A percentile compares a stretch with the other conserved stretches of the same genome.
Conservation (phyloP, 768 basidiomycete species). For the Tephrocybe sp. region DNA sequence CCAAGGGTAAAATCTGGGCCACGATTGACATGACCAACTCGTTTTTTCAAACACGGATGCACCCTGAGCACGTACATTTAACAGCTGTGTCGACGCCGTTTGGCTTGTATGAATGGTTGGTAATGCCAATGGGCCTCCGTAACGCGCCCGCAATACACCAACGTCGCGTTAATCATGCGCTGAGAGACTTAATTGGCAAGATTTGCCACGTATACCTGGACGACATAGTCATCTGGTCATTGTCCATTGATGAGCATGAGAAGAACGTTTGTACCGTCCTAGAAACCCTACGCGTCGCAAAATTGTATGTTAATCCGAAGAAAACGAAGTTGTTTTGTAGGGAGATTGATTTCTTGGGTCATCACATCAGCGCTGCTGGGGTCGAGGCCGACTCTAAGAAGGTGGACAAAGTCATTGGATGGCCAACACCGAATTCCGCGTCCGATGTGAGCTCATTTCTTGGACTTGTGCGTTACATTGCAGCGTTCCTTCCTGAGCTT, state of each 20-base stretch:
- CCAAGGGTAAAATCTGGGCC: constrained; percentile 30
- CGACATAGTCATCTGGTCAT: constrained; percentile 33
- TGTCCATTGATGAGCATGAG: too few relatives aligned
- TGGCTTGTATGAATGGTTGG: constrained; percentile 37
- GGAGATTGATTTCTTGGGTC: constrained; percentile 2
- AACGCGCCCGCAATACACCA: constrained; percentile 34
- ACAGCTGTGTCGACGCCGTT: constrained; percentile 33
- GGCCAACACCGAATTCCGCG: neutral
- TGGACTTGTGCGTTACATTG: constrained; percentile 20
- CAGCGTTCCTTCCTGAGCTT: constrained; percentile 20
- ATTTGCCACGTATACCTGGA: constrained; percentile 44
- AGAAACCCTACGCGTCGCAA: too few relatives aligned
- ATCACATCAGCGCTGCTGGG: too few relatives aligned
- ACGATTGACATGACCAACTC: constrained; percentile 37
- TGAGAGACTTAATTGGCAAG: constrained; percentile 27
- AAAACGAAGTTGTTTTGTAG: constrained; percentile 21
- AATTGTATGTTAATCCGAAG: constrained; percentile 3
- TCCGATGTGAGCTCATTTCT: constrained; percentile 23
- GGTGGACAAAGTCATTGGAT: too few relatives aligned
- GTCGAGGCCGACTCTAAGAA: too few relatives aligned
- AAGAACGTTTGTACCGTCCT: too few relatives aligned
- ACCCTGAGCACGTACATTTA: constrained; percentile 18
- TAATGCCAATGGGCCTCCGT: constrained; percentile 36
- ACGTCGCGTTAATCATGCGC: too few relatives aligned
- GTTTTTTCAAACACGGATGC: constrained; percentile 31